Conservation (phyloP, 805 yeast genomes). For the Teunomyces atbi region DNA sequence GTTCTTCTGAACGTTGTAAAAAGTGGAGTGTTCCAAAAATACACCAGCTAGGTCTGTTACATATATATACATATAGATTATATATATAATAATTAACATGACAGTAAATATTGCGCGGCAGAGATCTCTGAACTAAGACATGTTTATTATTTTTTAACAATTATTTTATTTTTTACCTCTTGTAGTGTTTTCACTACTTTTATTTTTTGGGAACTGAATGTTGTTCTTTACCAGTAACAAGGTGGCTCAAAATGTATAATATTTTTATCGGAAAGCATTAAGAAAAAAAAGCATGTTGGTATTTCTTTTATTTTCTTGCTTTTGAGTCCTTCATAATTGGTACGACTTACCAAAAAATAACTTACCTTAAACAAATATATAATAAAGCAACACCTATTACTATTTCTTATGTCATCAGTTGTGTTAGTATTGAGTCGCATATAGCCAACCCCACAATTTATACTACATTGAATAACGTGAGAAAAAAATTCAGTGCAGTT, state of each 20-base stretch:
- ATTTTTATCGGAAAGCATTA: neutral
- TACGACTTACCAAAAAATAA: neutral
- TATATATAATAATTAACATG: neutral
- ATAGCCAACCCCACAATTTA: too few relatives aligned
- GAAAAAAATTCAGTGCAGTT: neutral
- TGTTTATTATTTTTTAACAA: neutral
- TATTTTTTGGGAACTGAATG: neutral
- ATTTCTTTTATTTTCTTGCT: neutral
- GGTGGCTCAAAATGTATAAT: neutral
- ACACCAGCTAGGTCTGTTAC: neutral
- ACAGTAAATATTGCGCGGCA: slow-evolving; percentile 1
- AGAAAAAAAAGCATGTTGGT: neutral
- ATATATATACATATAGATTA: neutral
- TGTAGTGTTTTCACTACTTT: neutral
- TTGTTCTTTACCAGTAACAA: slow-evolving; percentile 1
- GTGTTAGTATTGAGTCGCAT: neutral
- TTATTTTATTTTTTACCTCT: neutral
- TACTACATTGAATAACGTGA: too few relatives aligned
- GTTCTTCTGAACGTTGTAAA: neutral
- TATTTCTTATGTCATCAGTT: neutral
- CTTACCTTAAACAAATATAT: neutral
- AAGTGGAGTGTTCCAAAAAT: neutral
- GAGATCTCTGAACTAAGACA: slow-evolving; percentile 3
- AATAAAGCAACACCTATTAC: too few relatives aligned
- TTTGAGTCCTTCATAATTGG: neutral